These are phyloP conservation scores for Nigrospora sphaerica DNA, from an alignment of 2,329 filamentous ascomycete genomes.

Conservation along the genomic window DNA sequence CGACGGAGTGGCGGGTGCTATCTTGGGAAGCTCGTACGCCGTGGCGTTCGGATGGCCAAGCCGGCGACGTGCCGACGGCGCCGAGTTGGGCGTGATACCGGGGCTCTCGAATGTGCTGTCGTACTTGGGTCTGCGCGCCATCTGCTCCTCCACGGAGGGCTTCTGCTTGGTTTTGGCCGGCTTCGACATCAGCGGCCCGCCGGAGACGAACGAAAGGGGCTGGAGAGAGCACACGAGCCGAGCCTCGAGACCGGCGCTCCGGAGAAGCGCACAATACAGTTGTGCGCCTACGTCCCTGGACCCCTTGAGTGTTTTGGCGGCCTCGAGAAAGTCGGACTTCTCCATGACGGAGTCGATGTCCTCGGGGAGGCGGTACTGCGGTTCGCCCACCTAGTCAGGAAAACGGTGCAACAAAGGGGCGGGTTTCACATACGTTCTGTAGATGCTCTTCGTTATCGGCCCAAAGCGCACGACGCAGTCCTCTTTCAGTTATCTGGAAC, in stretches of 20 bases:
- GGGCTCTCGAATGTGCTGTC: conserved; percentile 21
- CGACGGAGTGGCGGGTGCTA: conserved; percentile 25
- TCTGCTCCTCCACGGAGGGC: conserved; percentile 24
- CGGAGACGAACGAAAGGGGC: conserved; percentile 60
- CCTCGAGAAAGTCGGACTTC: conserved; percentile 63
- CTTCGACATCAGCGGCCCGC: conserved; percentile 41
- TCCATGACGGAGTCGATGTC: conserved; percentile 64
- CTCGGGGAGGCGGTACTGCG: conserved; percentile 47
- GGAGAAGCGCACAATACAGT: conserved; percentile 80
- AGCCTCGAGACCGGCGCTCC: conserved; percentile 72
- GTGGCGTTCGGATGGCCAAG: conserved; percentile 49
- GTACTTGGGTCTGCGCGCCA: conserved; percentile 32
- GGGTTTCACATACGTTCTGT: conserved; percentile 37
- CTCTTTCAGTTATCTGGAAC: conserved; percentile 66
- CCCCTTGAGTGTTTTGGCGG: conserved; percentile 63
- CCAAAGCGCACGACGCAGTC: conserved; percentile 68
- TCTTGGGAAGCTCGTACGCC: conserved; percentile 40
- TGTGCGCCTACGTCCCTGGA: conserved; percentile 88
- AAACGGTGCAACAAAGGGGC: conserved; percentile 4
- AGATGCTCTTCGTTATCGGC: conserved; percentile 58
- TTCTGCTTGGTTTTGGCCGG: conserved; percentile 23
- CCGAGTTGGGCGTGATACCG: conserved; percentile 16
- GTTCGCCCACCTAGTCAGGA: neutral
- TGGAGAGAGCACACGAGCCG: conserved; percentile 89
- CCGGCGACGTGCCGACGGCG: conserved; percentile 34